Evolutionary conservation across 116 monocot genomes (phyloP).

Genomic region (Iris pallida): DNA sequence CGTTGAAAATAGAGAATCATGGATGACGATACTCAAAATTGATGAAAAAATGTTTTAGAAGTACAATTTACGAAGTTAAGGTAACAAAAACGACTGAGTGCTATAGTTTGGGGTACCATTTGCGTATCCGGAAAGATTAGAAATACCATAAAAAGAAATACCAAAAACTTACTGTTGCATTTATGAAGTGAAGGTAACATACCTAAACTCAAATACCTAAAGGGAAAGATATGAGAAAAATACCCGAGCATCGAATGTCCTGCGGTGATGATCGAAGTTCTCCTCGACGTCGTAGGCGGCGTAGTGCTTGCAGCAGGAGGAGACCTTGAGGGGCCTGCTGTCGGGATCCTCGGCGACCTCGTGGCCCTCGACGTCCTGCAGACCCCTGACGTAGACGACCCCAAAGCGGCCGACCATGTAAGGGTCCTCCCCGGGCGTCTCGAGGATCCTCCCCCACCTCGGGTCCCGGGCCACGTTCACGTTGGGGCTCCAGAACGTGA

Average conservation of each 20-base stretch:
- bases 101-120: too few relatives aligned
- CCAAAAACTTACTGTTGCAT: too few relatives aligned
- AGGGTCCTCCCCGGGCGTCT: conserved; percentile 30
- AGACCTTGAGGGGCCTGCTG: conserved; percentile 13
- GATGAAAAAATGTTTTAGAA: too few relatives aligned
- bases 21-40: too few relatives aligned
- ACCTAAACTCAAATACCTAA: neutral
- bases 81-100: too few relatives aligned
- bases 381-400: conserved; percentile 11
- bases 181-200: too few relatives aligned
- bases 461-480: conserved; percentile 25
- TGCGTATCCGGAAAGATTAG: too few relatives aligned
- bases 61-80: too few relatives aligned
- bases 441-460: conserved; percentile 24
- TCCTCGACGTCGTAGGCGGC: conserved; percentile 23
- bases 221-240: neutral
- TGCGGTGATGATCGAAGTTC: conserved; percentile 7
- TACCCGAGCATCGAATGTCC: conserved; percentile 16
- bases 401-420: conserved; percentile 13
- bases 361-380: conserved; percentile 9
- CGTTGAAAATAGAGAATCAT: too few relatives aligned
- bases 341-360: neutral
- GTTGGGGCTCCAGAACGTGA: conserved; percentile 26
- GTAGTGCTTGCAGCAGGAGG: conserved; percentile 30
- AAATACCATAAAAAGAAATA: too few relatives aligned